phyloP scores from a whole-genome alignment of 805 yeast genomes.

The Lachancea nothofagi region DNA sequence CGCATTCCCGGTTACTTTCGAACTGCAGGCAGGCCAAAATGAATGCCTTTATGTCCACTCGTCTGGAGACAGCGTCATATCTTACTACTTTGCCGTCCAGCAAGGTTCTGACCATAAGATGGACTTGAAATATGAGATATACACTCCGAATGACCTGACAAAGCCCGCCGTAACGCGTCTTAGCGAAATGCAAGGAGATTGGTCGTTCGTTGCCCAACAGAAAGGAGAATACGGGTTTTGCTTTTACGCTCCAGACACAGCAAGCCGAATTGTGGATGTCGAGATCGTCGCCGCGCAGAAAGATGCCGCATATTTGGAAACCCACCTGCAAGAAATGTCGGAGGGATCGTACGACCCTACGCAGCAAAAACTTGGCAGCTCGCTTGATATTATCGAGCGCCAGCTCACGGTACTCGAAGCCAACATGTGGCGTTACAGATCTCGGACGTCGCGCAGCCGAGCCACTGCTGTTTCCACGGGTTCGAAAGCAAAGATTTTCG shows the following conservation, averaged over 20 bases:
- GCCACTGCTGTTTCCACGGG: conserved; percentile 64
- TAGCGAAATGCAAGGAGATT: conserved; percentile 75
- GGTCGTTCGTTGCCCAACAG: conserved; percentile 56
- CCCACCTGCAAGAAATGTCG: too few relatives aligned
- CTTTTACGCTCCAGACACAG: conserved; percentile 79
- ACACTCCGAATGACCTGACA: conserved; percentile 25
- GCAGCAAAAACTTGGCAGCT: conserved; percentile 28
- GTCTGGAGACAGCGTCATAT: conserved; percentile 55
- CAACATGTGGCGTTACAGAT: conserved; percentile 73
- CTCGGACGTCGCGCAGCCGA: conserved; percentile 89
- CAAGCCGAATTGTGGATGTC: conserved; percentile 79
- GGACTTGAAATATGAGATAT: conserved; percentile 33
- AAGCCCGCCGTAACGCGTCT: conserved; percentile 43
- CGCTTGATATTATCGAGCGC: conserved; percentile 53
- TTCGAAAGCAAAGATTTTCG: conserved; percentile 56
- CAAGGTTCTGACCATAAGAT: conserved; percentile 22
- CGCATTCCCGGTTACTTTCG: conserved; percentile 28
- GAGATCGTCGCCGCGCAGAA: conserved; percentile 57
- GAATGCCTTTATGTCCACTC: conserved; percentile 28
- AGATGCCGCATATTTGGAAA: too few relatives aligned
- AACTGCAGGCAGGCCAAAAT: conserved; percentile 18
- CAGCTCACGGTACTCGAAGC: conserved; percentile 53
- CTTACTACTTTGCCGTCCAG: conserved; percentile 32
- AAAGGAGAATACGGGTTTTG: conserved; percentile 85
- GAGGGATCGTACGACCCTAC: conserved; percentile 17